A percentile compares a stretch with the other conserved stretches of the same genome.
Evolutionary conservation across 148 eudicot species (phyloP).

Genomic region (Cornus suecica): DNA sequence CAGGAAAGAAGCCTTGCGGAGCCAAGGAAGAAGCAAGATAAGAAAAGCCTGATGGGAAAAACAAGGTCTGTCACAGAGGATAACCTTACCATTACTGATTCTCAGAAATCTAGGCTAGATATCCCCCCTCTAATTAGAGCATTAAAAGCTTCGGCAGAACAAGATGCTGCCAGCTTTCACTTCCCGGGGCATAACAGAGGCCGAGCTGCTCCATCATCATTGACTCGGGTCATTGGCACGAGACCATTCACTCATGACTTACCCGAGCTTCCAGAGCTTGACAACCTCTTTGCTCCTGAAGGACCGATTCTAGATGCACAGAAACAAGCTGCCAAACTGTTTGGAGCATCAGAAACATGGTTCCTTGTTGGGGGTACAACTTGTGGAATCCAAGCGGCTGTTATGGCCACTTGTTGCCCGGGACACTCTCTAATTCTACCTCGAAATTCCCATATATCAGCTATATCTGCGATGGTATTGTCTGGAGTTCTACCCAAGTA

Average conservation of each 20-base stretch:
- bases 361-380: constrained; percentile 91
- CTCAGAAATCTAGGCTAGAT: constrained; percentile 12
- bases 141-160: constrained; percentile 52
- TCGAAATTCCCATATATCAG: constrained; percentile 73
- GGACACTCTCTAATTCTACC: constrained; percentile 78
- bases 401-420: constrained; percentile 78
- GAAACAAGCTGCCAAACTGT: constrained; percentile 58
- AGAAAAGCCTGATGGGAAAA: neutral
- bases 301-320: constrained; percentile 73
- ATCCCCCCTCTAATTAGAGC: constrained; percentile 51
- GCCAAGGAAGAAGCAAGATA: constrained; percentile 16
- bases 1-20: constrained; percentile 28
- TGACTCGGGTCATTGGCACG: constrained; percentile 57
- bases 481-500: constrained; percentile 72
- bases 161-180: constrained; percentile 71
- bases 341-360: constrained; percentile 87
- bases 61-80: constrained; percentile 3
- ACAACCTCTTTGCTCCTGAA: constrained; percentile 58
- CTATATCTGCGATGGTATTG: constrained; percentile 68
- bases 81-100: neutral
- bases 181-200: constrained; percentile 92
- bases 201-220: constrained; percentile 62
- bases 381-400: constrained; percentile 76
- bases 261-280: constrained; percentile 68
- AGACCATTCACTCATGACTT: constrained; percentile 59